Percentiles rank a stretch among this genome's conserved stretches.
Evolutionary conservation across 129 eudicot genomes (phyloP).

Genomic region (Ambrosia artemisiifolia): DNA sequence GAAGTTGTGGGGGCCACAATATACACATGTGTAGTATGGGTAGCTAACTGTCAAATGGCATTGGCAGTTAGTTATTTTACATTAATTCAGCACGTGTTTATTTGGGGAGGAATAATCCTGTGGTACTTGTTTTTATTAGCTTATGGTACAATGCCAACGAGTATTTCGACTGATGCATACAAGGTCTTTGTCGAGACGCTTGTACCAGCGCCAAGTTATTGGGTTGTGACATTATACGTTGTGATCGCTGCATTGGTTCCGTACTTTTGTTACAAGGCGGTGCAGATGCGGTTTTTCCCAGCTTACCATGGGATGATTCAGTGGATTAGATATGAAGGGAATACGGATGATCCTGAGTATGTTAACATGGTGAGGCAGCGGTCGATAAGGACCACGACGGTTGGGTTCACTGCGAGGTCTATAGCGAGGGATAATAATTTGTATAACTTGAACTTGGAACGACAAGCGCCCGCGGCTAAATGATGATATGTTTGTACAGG

Average conservation of each 20-base stretch:
- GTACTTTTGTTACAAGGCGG: constrained; percentile 52
- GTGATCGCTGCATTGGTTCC: constrained; percentile 62
- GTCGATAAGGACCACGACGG: constrained; percentile 59
- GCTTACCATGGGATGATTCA: constrained; percentile 85
- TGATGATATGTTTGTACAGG: constrained; percentile 27
- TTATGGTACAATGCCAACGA: constrained; percentile 72
- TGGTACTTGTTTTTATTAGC: constrained; percentile 77
- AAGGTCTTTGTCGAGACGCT: constrained; percentile 69
- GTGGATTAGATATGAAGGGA: constrained; percentile 74
- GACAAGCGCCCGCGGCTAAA: constrained; percentile 13
- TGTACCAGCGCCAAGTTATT: constrained; percentile 58
- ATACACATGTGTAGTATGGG: constrained; percentile 86
- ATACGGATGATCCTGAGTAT: constrained; percentile 59
- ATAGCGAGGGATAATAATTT: constrained; percentile 35
- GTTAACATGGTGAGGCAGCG: constrained; percentile 64
- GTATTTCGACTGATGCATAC: constrained; percentile 62
- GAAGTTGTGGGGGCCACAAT: constrained; percentile 68
- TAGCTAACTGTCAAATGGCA: constrained; percentile 90
- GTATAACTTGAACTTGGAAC: constrained; percentile 41
- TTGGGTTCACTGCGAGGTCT: constrained; percentile 72
- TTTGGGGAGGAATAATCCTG: constrained; percentile 74
- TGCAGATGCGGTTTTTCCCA: constrained; percentile 79
- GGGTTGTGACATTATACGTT: constrained; percentile 61
- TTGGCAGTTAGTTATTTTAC: constrained; percentile 80
- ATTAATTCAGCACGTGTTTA: constrained; percentile 71